Conservation (phyloP, 495 filamentous ascomycete genomes). For the Daldinia decipiens region DNA sequence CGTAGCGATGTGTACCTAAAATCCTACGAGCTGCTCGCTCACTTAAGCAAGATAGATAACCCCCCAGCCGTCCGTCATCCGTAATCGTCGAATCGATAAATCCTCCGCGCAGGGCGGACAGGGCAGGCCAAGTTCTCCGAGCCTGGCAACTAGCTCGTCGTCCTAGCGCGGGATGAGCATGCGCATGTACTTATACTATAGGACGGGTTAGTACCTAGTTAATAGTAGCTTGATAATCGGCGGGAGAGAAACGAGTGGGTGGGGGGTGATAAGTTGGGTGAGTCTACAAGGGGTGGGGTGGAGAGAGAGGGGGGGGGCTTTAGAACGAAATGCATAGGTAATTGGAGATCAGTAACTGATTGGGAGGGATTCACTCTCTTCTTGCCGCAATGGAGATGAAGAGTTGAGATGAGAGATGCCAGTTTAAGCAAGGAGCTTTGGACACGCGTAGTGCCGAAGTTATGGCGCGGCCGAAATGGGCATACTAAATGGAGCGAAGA, state of each 20-base stretch:
- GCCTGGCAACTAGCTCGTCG: slow-evolving; percentile 6
- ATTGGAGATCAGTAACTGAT: slow-evolving; percentile 1
- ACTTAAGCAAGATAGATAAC: slow-evolving; percentile 21
- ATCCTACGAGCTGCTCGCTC: slow-evolving; percentile 1
- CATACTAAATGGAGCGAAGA: slow-evolving; percentile 25
- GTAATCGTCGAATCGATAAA: slow-evolving; percentile 18
- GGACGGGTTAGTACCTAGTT: neutral
- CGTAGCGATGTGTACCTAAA: slow-evolving; percentile 12
- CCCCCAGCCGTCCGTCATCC: slow-evolving; percentile 14
- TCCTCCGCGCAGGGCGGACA: slow-evolving; percentile 24
- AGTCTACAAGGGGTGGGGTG: slow-evolving; percentile 19
- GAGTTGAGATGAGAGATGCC: slow-evolving; percentile 26
- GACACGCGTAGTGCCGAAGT: slow-evolving; percentile 37
- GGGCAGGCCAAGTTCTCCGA: slow-evolving; percentile 11
- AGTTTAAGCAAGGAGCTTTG: slow-evolving; percentile 38
- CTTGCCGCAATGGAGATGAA: slow-evolving; percentile 20
- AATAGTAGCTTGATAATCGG: slow-evolving; percentile 12
- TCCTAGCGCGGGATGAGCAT: slow-evolving; percentile 38
- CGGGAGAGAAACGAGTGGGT: neutral
- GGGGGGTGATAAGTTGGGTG: neutral
- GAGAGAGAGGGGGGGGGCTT: no score
- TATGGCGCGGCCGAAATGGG: slow-evolving; percentile 44
- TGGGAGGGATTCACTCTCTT: slow-evolving; percentile 6
- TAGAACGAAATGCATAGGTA: slow-evolving; percentile 4
- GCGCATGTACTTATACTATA: slow-evolving; percentile 13